A percentile compares a stretch with the other conserved stretches of the same genome.
phyloP scores from a whole-genome alignment of 768 basidiomycete species.

The Daedaleopsis sinensis region DNA sequence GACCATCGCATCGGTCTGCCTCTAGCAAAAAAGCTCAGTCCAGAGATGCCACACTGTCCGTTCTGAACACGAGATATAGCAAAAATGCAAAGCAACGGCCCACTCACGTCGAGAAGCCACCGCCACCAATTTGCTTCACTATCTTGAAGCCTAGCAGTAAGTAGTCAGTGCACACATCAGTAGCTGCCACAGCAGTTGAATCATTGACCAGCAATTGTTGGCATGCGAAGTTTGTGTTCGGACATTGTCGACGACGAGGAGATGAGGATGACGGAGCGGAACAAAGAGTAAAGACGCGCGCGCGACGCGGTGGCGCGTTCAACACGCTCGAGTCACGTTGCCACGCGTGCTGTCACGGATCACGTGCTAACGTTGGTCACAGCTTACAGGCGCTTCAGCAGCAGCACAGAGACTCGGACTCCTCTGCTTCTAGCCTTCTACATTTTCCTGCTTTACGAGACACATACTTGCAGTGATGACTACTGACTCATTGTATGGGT shows the following conservation, averaged over 20 bases:
- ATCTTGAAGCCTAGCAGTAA: constrained; percentile 62
- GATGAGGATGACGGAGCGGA: neutral
- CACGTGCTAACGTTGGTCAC: neutral
- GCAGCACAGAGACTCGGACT: too few species aligned
- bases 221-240: constrained; percentile 11
- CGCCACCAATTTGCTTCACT: constrained; percentile 79
- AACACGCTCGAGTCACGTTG: neutral
- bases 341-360: neutral
- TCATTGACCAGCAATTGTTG: constrained; percentile 10
- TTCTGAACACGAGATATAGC: neutral
- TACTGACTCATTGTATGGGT: too few species aligned
- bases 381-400: too few species aligned
- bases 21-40: too few species aligned
- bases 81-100: neutral
- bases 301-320: neutral
- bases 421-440: too few species aligned
- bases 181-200: neutral
- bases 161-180: neutral
- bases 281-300: neutral
- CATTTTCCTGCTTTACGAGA: too few species aligned
- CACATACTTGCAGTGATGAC: too few species aligned
- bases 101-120: constrained; percentile 83
- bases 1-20: too few species aligned
- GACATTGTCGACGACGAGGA: constrained; percentile 1
- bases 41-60: neutral